Conservation (phyloP, 2,329 filamentous ascomycete species). For the Cytospora piceicola region DNA sequence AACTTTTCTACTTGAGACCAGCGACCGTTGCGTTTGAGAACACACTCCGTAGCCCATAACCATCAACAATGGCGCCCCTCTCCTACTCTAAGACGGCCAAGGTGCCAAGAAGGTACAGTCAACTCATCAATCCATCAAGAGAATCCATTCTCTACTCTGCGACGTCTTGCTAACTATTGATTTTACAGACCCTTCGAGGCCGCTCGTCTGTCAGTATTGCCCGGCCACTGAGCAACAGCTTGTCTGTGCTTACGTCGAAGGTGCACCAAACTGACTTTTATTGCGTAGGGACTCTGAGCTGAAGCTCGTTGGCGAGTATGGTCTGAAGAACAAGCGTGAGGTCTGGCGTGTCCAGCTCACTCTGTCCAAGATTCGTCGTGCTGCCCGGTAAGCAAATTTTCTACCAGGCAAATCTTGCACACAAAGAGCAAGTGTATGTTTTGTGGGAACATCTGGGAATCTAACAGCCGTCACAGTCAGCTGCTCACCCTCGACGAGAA, state of each 20-base stretch:
- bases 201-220: slow-evolving; percentile 97
- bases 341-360: slow-evolving; percentile 99
- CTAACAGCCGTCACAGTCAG: slow-evolving; percentile 66
- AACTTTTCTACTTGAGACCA: slow-evolving; percentile 12
- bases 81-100: slow-evolving; percentile 99
- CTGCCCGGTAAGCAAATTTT: slow-evolving; percentile 78
- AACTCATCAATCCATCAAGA: background rate
- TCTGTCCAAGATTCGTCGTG: slow-evolving; percentile 99
- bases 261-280: slow-evolving; percentile 70
- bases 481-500: slow-evolving; percentile 99
- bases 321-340: slow-evolving; percentile 99
- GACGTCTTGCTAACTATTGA: slow-evolving; percentile 37
- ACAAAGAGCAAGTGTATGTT: background rate
- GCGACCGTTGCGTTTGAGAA: slow-evolving; percentile 1
- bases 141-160: background rate
- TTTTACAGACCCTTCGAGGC: slow-evolving; percentile 91
- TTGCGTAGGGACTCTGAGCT: slow-evolving; percentile 91
- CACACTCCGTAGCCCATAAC: slow-evolving; percentile 15
- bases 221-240: slow-evolving; percentile 98
- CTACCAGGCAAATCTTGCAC: background rate
- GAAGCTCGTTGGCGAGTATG: slow-evolving; percentile 99
- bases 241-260: slow-evolving; percentile 96
- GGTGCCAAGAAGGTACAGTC: slow-evolving; percentile 65
- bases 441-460: slow-evolving; percentile 32
- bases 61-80: slow-evolving; percentile 53